Evolutionary conservation across 306 rosid species (phyloP), one percentile per base, ranked within the genome.

Genomic region (Erythrophleum fordii): DNA sequence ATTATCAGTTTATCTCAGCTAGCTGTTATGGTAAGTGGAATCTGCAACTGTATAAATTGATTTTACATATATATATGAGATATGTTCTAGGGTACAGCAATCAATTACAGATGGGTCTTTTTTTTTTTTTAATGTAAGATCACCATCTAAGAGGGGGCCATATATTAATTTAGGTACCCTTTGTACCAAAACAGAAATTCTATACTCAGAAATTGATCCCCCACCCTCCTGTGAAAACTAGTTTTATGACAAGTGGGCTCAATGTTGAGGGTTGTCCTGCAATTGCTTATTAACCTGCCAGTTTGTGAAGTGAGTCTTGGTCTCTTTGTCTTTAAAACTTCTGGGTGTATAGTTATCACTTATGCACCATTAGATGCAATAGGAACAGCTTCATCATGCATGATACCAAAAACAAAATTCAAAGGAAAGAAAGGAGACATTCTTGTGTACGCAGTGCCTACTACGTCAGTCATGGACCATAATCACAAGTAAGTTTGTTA

Each of bases 61-160:
- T 71, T 59, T 75, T 69, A 76, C 66, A 65, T 62, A 20, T 26
- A 20, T 26, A 75, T 65, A 23, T 73, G 35, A 49, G 56, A 44
- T 41, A 68, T 28, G 69, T 58, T 80, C 77, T 85, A 85, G 90
- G 87, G 87, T 87, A 86, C 80, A 75, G 86, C 73, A 70, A 78
- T 83, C 86, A 67, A 92, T 83, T 79, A 81, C 76, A 83, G 86
- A 83, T 77, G 81, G 87, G 86, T 90, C 83, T 79, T 82, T 81
- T 83, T 85, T 53, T 69, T 86, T 69, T 72, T 77, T 29, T n/a
- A n/a, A 84, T 22, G 94, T 87, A 80, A 77, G 68, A 94, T 90
- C 93, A 84, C 84, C 84, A 86, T 90, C 91, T 87, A 72, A 23
- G 83, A 70, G 72, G 86, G 89, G 88, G 77, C 89, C 88, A 81